Evolutionary conservation across 2,329 filamentous ascomycete genomes (phyloP).

Genomic region (Microsporum ferrugineum): DNA sequence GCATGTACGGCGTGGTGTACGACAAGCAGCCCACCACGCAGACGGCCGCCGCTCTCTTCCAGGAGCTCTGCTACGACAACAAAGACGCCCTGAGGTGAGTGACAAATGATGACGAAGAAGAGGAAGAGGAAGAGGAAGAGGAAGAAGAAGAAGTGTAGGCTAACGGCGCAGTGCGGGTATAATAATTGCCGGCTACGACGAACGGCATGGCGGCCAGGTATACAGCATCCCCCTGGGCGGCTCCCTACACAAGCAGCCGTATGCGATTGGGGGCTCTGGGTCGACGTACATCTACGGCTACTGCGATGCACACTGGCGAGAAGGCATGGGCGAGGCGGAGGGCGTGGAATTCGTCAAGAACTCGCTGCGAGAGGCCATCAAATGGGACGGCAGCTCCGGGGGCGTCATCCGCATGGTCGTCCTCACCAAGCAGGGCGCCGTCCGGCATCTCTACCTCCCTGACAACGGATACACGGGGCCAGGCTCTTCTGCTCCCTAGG

Average conservation of each 20-base stretch:
- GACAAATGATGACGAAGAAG: neutral
- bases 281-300: constrained; percentile 99
- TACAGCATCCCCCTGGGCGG: constrained; percentile 95
- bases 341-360: constrained; percentile 89
- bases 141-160: neutral
- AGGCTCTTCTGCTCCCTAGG: neutral
- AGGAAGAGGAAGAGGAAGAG: neutral
- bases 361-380: constrained; percentile 85
- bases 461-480: constrained; percentile 68
- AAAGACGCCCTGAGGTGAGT: constrained; percentile 81
- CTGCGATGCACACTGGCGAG: constrained; percentile 91
- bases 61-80: constrained; percentile 96
- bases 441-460: constrained; percentile 89
- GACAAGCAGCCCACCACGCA: constrained; percentile 85
- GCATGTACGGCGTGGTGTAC: constrained; percentile 82
- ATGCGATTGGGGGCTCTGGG: constrained; percentile 89
- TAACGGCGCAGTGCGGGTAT: constrained; percentile 61
- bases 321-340: constrained; percentile 85
- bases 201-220: constrained; percentile 87
- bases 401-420: constrained; percentile 98
- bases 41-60: constrained; percentile 89
- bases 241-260: constrained; percentile 93
- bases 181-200: constrained; percentile 97
- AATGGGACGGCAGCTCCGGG: constrained; percentile 97
- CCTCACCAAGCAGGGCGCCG: constrained; percentile 75